phyloP scores from a whole-genome alignment of 2,329 filamentous ascomycete genomes.

The Curvularia hawaiiensis region DNA sequence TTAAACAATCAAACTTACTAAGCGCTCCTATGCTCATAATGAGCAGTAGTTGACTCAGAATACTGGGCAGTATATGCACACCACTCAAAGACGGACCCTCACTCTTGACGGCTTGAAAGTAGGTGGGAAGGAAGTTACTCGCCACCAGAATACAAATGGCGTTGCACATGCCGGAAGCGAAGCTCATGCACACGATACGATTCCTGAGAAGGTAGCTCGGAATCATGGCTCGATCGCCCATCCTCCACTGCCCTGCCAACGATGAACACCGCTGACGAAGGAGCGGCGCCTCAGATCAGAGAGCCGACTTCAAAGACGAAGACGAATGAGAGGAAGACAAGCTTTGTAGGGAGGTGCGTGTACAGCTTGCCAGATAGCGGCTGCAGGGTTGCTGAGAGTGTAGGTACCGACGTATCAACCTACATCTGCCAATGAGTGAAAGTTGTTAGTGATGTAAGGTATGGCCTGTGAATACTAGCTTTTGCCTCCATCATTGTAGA shows the following conservation, averaged over 20 bases:
- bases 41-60: conserved; percentile 32
- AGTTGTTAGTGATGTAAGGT: conserved; percentile 3
- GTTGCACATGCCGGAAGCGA: conserved; percentile 13
- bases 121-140: conserved; percentile 40
- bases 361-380: conserved; percentile 36
- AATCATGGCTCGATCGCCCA: conserved; percentile 48
- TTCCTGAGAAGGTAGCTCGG: conserved; percentile 42
- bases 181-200: conserved; percentile 40
- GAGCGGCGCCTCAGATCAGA: not conserved
- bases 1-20: conserved; percentile 10
- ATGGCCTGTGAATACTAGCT: not conserved
- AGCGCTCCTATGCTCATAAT: conserved; percentile 25
- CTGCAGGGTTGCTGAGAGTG: conserved; percentile 19
- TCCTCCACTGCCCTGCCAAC: conserved; percentile 23
- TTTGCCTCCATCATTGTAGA: conserved; percentile 3
- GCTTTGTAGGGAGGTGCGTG: conserved; percentile 24
- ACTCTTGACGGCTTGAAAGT: conserved; percentile 50
- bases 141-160: conserved; percentile 20
- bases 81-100: conserved; percentile 47
- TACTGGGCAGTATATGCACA: conserved; percentile 47
- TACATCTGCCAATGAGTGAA: conserved; percentile 33
- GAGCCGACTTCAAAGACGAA: not conserved
- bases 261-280: not conserved
- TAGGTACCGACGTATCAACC: conserved; percentile 4
- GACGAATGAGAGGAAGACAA: conserved; percentile 29